A percentile compares a stretch with the other conserved stretches of the same genome.
Evolutionary conservation across 495 filamentous ascomycete genomes (phyloP).

Genomic region (Annulohypoxylon maeteangense): DNA sequence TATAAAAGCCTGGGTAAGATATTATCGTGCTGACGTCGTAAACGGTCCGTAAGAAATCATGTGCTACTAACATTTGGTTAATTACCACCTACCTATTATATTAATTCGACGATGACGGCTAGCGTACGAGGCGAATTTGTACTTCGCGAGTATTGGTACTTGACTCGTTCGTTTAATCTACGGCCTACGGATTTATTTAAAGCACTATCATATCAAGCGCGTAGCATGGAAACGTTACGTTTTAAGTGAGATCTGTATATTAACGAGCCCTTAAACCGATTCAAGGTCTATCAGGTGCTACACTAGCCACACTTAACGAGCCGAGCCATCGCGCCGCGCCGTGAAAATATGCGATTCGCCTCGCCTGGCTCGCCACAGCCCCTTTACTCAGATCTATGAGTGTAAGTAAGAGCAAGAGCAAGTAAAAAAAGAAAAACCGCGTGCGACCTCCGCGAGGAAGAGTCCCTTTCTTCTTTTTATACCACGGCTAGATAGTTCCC

Average conservation of each 20-base stretch:
- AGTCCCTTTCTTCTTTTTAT: background rate
- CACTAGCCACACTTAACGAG: background rate
- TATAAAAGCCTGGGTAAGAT: no score
- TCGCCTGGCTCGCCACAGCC: background rate
- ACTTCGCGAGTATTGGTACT: no score
- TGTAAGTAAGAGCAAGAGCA: background rate
- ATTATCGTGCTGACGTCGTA: no score
- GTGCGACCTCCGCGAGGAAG: constrained; percentile 10
- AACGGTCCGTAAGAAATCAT: no score
- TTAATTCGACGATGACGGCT: no score
- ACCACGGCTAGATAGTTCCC: constrained; percentile 14
- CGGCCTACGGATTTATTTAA: no score
- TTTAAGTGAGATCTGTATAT: background rate
- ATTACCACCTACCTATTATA: no score
- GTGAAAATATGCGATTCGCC: background rate
- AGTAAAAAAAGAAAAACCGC: constrained; percentile 12
- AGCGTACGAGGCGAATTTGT: no score
- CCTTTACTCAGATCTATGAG: background rate
- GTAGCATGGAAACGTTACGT: background rate
- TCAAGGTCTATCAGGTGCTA: background rate
- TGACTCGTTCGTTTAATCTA: no score
- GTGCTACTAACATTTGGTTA: no score
- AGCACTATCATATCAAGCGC: no score
- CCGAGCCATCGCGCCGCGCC: background rate
- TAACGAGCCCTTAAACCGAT: background rate